A percentile compares a stretch with the other conserved stretches of the same genome.
These are phyloP conservation scores for Fusarium oligoseptatum DNA, from an alignment of 2,329 filamentous ascomycete species.

Conservation along the genomic window DNA sequence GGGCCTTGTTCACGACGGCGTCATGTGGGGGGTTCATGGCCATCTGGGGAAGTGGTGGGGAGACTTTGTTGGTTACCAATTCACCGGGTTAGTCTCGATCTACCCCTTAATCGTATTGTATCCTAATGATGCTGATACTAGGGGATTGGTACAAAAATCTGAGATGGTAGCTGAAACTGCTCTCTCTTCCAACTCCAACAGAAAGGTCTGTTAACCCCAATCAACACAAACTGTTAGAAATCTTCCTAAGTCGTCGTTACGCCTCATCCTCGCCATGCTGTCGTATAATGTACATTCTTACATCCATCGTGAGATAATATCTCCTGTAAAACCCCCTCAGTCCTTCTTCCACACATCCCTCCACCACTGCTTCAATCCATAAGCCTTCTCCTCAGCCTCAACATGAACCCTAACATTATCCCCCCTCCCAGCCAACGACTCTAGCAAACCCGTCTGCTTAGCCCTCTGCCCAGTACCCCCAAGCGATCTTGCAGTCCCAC, in stretches of 20 bases:
- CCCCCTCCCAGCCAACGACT: constrained; percentile 65
- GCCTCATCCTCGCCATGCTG: neutral
- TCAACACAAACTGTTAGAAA: neutral
- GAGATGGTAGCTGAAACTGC: too few relatives aligned
- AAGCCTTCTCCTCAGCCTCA: constrained; percentile 81
- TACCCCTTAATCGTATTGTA: neutral
- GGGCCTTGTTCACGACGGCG: neutral
- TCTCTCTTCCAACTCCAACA: neutral
- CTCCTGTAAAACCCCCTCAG: neutral
- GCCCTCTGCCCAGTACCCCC: constrained; percentile 47
- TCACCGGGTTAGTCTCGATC: neutral
- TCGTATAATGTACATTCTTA: neutral
- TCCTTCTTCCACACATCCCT: constrained; percentile 75
- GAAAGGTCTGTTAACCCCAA: neutral
- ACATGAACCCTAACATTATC: constrained; percentile 71
- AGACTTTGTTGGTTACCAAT: neutral
- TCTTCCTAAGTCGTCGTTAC: neutral
- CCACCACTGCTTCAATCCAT: constrained; percentile 93
- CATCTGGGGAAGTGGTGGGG: constrained; percentile 15
- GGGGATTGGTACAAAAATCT: neutral
- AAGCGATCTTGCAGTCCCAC: constrained; percentile 53
- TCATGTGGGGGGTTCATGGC: constrained; percentile 6
- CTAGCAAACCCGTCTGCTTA: constrained; percentile 67
- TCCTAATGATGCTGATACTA: neutral
- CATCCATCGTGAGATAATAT: neutral